These are phyloP conservation scores for Radiomyces spectabilis DNA, from an alignment of 192 early-diverging fungal species.

Conservation along the genomic window DNA sequence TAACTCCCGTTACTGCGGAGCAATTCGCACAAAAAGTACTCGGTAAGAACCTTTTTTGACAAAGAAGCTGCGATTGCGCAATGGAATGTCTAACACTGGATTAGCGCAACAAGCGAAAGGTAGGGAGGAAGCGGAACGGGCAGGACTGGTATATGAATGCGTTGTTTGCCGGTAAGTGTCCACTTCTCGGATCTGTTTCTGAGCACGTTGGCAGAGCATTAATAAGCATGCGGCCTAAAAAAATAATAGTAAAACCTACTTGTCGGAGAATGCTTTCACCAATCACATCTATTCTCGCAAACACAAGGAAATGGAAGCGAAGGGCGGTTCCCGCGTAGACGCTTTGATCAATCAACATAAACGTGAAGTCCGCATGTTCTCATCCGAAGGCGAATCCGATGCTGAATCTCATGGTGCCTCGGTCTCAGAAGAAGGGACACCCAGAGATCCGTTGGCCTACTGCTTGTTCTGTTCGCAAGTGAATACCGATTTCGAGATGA, in stretches of 20 bases:
- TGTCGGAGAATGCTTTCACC: constrained; percentile 77
- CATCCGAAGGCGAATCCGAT: too few relatives aligned
- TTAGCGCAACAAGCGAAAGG: constrained; percentile 58
- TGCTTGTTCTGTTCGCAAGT: constrained; percentile 88
- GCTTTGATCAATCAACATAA: too few relatives aligned
- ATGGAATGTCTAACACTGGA: neutral
- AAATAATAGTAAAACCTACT: constrained; percentile 22
- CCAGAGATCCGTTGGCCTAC: too few relatives aligned
- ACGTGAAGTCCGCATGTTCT: constrained; percentile 9
- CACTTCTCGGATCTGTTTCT: neutral
- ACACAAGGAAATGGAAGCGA: too few relatives aligned
- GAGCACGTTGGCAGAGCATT: too few relatives aligned
- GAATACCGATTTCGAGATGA: constrained; percentile 52
- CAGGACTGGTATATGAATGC: constrained; percentile 38
- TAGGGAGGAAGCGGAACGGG: constrained; percentile 33
- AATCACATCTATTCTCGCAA: constrained; percentile 91
- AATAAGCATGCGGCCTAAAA: too few relatives aligned
- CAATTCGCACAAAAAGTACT: constrained; percentile 76
- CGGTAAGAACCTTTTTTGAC: constrained; percentile 16
- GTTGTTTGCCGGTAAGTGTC: constrained; percentile 37
- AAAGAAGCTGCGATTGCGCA: too few relatives aligned
- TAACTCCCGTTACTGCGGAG: constrained; percentile 78
- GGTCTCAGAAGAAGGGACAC: too few relatives aligned
- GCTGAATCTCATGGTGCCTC: too few relatives aligned
- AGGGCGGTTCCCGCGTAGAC: too few relatives aligned